phyloP scores from a whole-genome alignment of 1,139 yeast species.

The Yamadazyma dushanensis region DNA sequence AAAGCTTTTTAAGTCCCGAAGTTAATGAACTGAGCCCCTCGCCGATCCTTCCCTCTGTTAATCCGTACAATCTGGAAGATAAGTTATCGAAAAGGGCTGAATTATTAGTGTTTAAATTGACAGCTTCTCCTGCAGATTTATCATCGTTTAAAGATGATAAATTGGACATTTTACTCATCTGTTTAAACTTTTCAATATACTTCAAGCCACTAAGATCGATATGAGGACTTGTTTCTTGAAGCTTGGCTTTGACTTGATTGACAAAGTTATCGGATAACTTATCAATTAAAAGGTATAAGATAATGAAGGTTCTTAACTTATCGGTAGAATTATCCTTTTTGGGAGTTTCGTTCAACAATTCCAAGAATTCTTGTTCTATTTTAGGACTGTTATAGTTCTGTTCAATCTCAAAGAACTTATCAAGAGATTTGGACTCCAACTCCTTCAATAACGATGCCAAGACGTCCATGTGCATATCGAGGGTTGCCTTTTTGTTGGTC shows the following conservation, averaged over 20 bases:
- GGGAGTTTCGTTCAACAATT: conserved; percentile 49
- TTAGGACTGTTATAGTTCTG: conserved; percentile 69
- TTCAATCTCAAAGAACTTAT: conserved; percentile 90
- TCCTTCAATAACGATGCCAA: conserved; percentile 82
- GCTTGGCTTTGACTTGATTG: conserved; percentile 62
- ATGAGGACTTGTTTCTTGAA: conserved; percentile 53
- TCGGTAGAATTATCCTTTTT: conserved; percentile 66
- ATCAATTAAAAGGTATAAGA: conserved; percentile 57
- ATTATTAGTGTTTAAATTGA: conserved; percentile 26
- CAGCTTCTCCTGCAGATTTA: conserved; percentile 19
- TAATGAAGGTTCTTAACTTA: conserved; percentile 84
- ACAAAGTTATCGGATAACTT: conserved; percentile 65
- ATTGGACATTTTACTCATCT: conserved; percentile 66
- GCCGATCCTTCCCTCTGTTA: conserved; percentile 78
- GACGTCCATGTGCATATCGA: conserved; percentile 97
- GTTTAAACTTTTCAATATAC: conserved; percentile 79
- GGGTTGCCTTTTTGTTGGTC: conserved; percentile 81
- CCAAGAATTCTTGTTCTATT: conserved; percentile 58
- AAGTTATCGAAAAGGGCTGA: conserved; percentile 76
- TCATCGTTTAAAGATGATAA: conserved; percentile 27
- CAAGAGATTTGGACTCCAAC: conserved; percentile 80
- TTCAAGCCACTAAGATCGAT: conserved; percentile 64
- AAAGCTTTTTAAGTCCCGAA: conserved; percentile 79
- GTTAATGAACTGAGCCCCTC: conserved; percentile 86
- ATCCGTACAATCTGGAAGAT: conserved; percentile 73